These are phyloP conservation scores for Cicer yamashitae DNA, from an alignment of 306 rosid species.

Conservation along the genomic window DNA sequence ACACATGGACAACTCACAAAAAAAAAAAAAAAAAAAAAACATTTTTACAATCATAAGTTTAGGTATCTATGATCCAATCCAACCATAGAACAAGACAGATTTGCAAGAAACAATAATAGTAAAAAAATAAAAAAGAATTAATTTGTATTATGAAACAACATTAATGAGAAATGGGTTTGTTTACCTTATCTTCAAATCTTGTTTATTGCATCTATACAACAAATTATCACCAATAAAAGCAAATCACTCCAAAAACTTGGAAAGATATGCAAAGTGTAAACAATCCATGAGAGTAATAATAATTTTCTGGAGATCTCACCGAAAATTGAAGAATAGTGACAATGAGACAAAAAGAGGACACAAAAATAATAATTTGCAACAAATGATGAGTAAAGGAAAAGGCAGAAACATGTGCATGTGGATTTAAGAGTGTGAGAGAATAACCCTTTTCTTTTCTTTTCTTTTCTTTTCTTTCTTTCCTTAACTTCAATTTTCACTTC, in stretches of 20 bases:
- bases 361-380: constrained; percentile 37
- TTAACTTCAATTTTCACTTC: constrained; percentile 45
- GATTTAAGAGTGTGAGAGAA: constrained; percentile 36
- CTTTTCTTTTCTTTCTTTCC: constrained; percentile 5
- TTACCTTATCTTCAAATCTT: constrained; percentile 65
- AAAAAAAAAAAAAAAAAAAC: constrained; percentile 29
- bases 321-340: constrained; percentile 49
- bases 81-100: constrained; percentile 33
- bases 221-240: constrained; percentile 62
- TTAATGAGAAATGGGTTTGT: constrained; percentile 43
- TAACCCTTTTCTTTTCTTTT: not conserved
- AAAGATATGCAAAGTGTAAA: constrained; percentile 39
- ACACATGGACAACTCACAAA: constrained; percentile 47
- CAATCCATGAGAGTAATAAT: constrained; percentile 41
- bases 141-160: constrained; percentile 27
- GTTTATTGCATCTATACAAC: constrained; percentile 51
- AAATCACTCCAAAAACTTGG: constrained; percentile 34
- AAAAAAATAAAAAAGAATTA: constrained; percentile 27
- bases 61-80: constrained; percentile 8
- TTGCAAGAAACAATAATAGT: constrained; percentile 35
- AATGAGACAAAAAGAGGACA: constrained; percentile 61
- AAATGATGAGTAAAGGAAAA: constrained; percentile 41
- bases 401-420: constrained; percentile 57
- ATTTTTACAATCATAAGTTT: constrained; percentile 35
- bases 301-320: constrained; percentile 59